A percentile compares a stretch with the other conserved stretches of the same genome.
Conservation (phyloP, 495 filamentous ascomycete species). For the Pyrenula aspistea region DNA sequence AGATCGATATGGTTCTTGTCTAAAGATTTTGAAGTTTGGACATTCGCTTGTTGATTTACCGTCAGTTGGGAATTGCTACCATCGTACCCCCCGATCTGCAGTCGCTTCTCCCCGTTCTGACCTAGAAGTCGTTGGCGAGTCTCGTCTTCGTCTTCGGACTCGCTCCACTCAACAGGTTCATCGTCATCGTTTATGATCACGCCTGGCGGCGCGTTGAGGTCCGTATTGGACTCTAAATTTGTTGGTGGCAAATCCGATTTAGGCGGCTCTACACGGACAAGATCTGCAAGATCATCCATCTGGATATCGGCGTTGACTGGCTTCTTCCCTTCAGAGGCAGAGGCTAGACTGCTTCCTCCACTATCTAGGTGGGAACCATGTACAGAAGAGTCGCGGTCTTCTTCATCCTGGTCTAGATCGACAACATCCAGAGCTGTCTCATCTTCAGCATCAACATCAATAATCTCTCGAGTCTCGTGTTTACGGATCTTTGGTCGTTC, state of each 20-base stretch:
- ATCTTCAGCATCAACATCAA: constrained; percentile 29
- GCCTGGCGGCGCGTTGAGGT: background rate
- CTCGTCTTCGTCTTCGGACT: constrained; percentile 20
- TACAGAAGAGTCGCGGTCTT: background rate
- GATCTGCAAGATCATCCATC: constrained; percentile 30
- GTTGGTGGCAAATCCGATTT: constrained; percentile 4
- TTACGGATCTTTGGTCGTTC: constrained; percentile 4
- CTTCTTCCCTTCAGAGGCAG: constrained; percentile 25
- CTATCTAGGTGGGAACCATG: background rate
- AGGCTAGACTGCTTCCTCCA: constrained; percentile 39
- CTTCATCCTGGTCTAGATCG: constrained; percentile 25
- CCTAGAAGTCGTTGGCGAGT: constrained; percentile 5
- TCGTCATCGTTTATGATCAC: constrained; percentile 2
- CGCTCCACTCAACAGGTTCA: constrained; percentile 22
- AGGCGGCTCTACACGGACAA: constrained; percentile 24
- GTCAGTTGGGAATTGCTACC: no score
- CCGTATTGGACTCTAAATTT: constrained; percentile 1
- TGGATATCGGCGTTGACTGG: constrained; percentile 6
- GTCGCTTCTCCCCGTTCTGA: constrained; percentile 18
- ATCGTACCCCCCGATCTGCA: no score
- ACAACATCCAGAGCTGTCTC: constrained; percentile 24
- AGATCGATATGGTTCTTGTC: background rate
- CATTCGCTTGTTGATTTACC: no score
- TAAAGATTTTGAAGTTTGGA: no score
- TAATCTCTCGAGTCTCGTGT: constrained; percentile 28